A percentile compares a stretch with the other conserved stretches of the same genome.
phyloP scores from a whole-genome alignment of 495 filamentous ascomycete genomes.

The Penicillium longicatenatum region DNA sequence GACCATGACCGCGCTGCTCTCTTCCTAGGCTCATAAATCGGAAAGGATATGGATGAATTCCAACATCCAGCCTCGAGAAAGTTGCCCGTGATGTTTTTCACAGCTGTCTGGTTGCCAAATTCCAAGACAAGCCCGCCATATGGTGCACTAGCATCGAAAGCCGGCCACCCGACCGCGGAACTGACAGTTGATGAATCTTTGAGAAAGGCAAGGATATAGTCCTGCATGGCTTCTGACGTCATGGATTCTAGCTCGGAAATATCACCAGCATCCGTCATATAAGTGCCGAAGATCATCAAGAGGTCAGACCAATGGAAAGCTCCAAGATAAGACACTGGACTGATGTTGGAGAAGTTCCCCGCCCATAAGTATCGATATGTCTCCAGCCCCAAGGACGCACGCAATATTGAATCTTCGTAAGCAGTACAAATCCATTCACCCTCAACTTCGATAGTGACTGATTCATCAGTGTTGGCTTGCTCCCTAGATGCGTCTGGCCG shows the following conservation, averaged over 20 bases:
- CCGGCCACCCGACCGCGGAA: not conserved
- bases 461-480: conserved; percentile 32
- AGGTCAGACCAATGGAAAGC: conserved; percentile 50
- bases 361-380: conserved; percentile 25
- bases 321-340: conserved; percentile 42
- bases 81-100: not conserved
- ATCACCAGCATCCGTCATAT: conserved; percentile 29
- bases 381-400: conserved; percentile 13
- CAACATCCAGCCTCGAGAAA: conserved; percentile 1
- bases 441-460: conserved; percentile 27
- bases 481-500: conserved; percentile 47
- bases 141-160: not conserved
- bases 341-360: conserved; percentile 52
- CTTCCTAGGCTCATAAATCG: conserved; percentile 1
- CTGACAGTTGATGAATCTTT: conserved; percentile 13
- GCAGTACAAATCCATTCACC: conserved; percentile 12
- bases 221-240: conserved; percentile 42
- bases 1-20: not conserved
- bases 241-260: conserved; percentile 35
- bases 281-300: conserved; percentile 46
- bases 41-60: not conserved
- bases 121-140: not conserved
- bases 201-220: conserved; percentile 29
- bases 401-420: conserved; percentile 32
- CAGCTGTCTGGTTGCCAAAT: not conserved